phyloP scores from a whole-genome alignment of 306 rosid species.

The Quercus parvula region DNA sequence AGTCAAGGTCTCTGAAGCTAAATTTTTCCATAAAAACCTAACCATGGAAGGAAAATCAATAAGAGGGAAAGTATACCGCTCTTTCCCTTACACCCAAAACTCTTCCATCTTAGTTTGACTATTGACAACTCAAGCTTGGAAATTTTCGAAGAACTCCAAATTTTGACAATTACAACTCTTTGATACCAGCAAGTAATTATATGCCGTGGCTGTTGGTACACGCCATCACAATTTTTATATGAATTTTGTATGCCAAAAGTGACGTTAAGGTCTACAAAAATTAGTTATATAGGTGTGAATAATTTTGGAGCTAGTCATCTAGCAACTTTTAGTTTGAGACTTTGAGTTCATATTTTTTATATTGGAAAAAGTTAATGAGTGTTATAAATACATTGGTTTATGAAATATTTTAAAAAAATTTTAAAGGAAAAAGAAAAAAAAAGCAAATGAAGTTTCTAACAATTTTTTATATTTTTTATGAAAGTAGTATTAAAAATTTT shows the following conservation, averaged over 20 bases:
- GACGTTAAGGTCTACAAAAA: neutral
- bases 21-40: slow-evolving; percentile 23
- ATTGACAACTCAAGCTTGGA: neutral
- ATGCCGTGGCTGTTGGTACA: slow-evolving; percentile 22
- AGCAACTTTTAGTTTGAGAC: no score
- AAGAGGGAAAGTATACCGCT: neutral
- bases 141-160: neutral
- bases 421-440: no score
- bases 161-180: slow-evolving; percentile 4
- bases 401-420: no score
- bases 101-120: neutral
- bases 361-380: no score
- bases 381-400: no score
- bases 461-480: no score
- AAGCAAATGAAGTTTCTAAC: no score
- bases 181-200: slow-evolving; percentile 18
- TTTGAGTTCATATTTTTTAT: no score
- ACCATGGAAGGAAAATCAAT: neutral
- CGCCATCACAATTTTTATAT: neutral
- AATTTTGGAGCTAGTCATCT: neutral
- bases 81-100: neutral
- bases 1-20: slow-evolving; percentile 21
- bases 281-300: neutral
- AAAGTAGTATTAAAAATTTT: no score
- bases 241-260: neutral